These are phyloP conservation scores for Mycena filopes DNA, from an alignment of 768 basidiomycete genomes.

Conservation along the genomic window DNA sequence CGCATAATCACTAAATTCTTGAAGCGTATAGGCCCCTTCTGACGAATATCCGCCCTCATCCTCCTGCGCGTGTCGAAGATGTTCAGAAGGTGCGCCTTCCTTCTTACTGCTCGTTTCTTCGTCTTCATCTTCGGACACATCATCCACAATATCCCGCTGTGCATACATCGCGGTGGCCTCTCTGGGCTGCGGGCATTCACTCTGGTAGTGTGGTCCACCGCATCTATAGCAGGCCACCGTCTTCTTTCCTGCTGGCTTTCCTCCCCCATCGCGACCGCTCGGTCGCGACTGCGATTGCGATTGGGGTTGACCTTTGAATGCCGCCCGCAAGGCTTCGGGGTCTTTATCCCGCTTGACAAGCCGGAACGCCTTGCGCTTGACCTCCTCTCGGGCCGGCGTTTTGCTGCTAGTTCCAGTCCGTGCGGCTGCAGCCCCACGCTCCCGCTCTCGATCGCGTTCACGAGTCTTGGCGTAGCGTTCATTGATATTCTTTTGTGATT, in stretches of 20 bases:
- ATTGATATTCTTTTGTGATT: neutral
- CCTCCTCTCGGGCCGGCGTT: too few species aligned
- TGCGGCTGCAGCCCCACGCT: constrained; percentile 42
- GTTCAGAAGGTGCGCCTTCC: too few species aligned
- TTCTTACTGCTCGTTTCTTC: too few species aligned
- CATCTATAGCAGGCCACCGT: neutral
- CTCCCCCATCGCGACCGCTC: constrained; percentile 2
- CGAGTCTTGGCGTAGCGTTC: neutral
- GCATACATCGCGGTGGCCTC: neutral
- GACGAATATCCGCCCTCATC: too few species aligned
- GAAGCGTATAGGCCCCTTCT: too few species aligned
- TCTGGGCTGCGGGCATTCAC: neutral
- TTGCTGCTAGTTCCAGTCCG: neutral
- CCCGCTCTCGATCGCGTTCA: constrained; percentile 51
- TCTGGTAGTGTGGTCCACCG: neutral
- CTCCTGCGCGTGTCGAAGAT: too few species aligned
- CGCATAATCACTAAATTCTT: too few species aligned
- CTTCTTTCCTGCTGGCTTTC: neutral
- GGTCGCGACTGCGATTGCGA: too few species aligned
- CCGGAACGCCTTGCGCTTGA: neutral
- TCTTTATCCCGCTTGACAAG: neutral
- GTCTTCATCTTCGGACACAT: neutral
- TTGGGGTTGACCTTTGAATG: too few species aligned
- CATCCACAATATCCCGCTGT: neutral
- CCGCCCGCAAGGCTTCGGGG: neutral